phyloP scores from a whole-genome alignment of 2,329 filamentous ascomycete genomes.

The Diaporthe citrichinensis region DNA sequence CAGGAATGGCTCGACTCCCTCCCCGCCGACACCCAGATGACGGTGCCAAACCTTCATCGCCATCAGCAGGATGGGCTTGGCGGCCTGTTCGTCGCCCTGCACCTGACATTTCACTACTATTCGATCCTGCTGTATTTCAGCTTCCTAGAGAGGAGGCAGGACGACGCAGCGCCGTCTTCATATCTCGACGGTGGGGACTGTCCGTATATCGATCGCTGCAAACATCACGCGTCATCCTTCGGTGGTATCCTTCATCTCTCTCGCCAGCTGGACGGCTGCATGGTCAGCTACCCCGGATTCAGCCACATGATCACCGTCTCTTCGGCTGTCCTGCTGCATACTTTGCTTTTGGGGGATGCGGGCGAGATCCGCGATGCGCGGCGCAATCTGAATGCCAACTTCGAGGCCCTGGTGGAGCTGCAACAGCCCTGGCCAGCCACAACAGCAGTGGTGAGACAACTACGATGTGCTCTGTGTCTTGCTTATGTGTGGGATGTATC shows the following conservation, averaged over 20 bases:
- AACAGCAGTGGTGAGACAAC: not conserved
- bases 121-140: conserved; percentile 55
- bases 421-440: not conserved
- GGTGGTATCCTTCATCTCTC: conserved; percentile 43
- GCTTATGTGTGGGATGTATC: not conserved
- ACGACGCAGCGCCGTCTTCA: not conserved
- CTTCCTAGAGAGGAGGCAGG: conserved; percentile 49
- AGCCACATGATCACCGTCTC: not conserved
- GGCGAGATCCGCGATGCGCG: not conserved
- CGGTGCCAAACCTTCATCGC: conserved; percentile 43
- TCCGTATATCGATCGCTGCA: conserved; percentile 44
- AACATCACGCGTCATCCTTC: conserved; percentile 48
- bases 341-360: not conserved
- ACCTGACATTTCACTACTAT: conserved; percentile 56
- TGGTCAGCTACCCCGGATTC: not conserved
- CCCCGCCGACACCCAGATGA: conserved; percentile 35
- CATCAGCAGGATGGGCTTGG: conserved; percentile 48
- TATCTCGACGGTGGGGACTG: not conserved
- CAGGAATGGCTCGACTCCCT: conserved; percentile 42
- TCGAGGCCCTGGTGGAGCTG: not conserved
- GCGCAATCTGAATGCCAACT: not conserved
- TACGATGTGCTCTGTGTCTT: not conserved
- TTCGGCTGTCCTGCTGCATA: not conserved
- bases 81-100: conserved; percentile 53
- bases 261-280: not conserved